Base-by-base conservation (phyloP, 2,329 filamentous ascomycete species). In the Laburnicola sp. region DNA sequence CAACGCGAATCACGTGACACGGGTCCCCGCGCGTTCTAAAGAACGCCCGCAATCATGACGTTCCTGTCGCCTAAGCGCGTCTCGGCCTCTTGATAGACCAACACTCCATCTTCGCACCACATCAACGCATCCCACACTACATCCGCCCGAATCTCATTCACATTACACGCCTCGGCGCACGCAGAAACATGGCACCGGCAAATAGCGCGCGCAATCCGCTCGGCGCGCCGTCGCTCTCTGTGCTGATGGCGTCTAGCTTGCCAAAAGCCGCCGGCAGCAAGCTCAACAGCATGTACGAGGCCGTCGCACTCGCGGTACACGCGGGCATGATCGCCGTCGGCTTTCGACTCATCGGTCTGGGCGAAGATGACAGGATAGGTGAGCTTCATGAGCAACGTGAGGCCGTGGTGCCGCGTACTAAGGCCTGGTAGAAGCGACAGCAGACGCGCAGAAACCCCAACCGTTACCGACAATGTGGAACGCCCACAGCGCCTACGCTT, bases 391-490 rank as follows among this genome's bases (percentile, higher is more conserved):
- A 28, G 3, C 35, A 31, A 23, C 41, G 11, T 40, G 45, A 42
- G n/a, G 11, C 35, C 35, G 44, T 26, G 49, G 31, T 39, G 56
- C 61, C 39, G 45, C 44, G 31, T 48, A 45, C 50, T 54, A 32
- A 60, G 55, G 58, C 53, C 53, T 70, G 60, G 59, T 60, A 84
- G 82, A 86, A 68, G 70, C 80, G 27, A 76, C 83, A 65, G 84
- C 84, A 64, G 76, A 81, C 48, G 70, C 78, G 40, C 74, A 83
- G 39, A 80, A 72, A 38, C 66, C 83, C 7, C 83, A 82, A 6
- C 80, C 85, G 28, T 80, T 97, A 2, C 89, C 91, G 0, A 51
- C 81, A 11, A 82, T 85, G 74, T 97, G 94, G 94, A 96, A 96
- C 72, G 78, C 84, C 51, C 83, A 83, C 54, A 85, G 86, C 10